phyloP scores from a whole-genome alignment of 768 basidiomycete species.

The Russula ochroleuca region DNA sequence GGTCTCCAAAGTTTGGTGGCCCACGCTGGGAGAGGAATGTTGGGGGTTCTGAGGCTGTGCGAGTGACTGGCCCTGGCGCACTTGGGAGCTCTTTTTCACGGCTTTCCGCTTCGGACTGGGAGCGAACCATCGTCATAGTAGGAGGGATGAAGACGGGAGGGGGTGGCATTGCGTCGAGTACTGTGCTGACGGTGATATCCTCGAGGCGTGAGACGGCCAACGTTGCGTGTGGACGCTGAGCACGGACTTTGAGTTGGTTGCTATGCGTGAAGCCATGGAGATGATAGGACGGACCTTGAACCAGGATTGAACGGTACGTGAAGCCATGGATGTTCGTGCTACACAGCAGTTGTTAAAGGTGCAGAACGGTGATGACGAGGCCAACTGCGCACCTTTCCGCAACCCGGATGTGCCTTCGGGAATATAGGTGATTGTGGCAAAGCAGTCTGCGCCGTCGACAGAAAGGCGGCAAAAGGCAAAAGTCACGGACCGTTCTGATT shows the following conservation, averaged over 20 bases:
- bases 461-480: conserved; percentile 20
- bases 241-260: background rate
- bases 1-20: conserved; percentile 19
- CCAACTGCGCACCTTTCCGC: conserved; percentile 16
- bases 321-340: conserved; percentile 23
- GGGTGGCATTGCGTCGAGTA: conserved; percentile 20
- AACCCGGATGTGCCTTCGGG: conserved; percentile 23
- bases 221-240: conserved; percentile 20
- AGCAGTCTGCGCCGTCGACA: conserved; percentile 8
- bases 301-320: conserved; percentile 26
- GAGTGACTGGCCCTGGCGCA: conserved; percentile 1
- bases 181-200: conserved; percentile 6
- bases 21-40: conserved; percentile 8
- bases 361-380: background rate
- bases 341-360: background rate
- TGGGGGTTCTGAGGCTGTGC: conserved; percentile 10
- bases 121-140: background rate
- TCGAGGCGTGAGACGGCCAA: conserved; percentile 21
- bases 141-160: background rate
- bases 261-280: background rate
- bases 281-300: conserved; percentile 18
- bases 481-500: conserved; percentile 17
- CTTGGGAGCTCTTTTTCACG: conserved; percentile 19
- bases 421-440: conserved; percentile 22
- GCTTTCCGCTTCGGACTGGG: conserved; percentile 7